Evolutionary conservation across 1,284 basidiomycete genomes (phyloP).

Genomic region (Lignosus rhinocerotis): DNA sequence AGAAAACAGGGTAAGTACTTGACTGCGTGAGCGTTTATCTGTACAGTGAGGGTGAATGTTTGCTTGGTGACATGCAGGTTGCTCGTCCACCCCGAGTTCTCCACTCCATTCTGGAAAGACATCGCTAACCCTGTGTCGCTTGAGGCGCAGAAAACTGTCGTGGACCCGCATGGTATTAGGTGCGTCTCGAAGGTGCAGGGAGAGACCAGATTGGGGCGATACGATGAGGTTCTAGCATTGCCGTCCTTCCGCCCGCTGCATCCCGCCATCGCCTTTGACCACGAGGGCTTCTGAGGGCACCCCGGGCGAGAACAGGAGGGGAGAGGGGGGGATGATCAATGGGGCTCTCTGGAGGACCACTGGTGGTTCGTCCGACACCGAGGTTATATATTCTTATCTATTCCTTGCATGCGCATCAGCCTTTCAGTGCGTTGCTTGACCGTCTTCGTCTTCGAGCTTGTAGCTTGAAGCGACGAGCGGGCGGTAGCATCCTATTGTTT

Average conservation of each 20-base stretch:
- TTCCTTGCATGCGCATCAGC: background rate
- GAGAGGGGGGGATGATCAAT: background rate
- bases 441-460: background rate
- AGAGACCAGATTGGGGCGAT: background rate
- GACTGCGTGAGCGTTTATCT: background rate
- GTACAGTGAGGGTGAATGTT: background rate
- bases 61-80: background rate
- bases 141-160: background rate
- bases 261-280: background rate
- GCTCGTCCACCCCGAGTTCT: background rate
- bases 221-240: background rate
- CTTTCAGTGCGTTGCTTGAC: background rate
- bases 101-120: background rate
- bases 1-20: background rate
- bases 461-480: background rate
- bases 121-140: background rate
- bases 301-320: background rate
- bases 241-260: background rate
- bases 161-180: background rate
- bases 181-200: background rate
- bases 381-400: slow-evolving; percentile 5
- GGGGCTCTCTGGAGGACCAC: background rate
- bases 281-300: background rate
- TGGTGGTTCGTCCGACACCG: no score
- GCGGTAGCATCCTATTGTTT: background rate